phyloP scores from a whole-genome alignment of 139 green algal species.

The Mychonastes homosphaera region DNA sequence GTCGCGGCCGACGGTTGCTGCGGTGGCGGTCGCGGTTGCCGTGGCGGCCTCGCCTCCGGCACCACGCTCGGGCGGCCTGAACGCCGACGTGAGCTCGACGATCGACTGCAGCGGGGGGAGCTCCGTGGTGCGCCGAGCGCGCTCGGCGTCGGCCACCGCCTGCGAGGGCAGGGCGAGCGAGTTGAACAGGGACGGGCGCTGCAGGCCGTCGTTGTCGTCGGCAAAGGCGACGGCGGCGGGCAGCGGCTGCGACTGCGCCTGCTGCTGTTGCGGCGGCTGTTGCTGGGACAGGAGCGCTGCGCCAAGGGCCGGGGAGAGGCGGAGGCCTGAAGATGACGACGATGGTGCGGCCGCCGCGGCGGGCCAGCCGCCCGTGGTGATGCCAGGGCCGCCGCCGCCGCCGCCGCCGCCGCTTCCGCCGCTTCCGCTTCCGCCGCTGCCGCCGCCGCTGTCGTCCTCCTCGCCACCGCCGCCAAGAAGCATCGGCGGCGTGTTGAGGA shows the following conservation, averaged over 20 bases:
- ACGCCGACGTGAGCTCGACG: slow-evolving; percentile 49
- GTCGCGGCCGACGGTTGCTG: slow-evolving; percentile 10
- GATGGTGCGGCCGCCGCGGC: too few species aligned
- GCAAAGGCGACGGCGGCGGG: not conserved
- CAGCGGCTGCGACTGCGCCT: not conserved
- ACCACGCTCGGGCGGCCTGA: slow-evolving; percentile 27
- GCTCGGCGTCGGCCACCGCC: slow-evolving; percentile 22
- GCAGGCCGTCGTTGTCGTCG: not conserved
- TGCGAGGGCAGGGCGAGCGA: slow-evolving; percentile 12
- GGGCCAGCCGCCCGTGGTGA: too few species aligned
- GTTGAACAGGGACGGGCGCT: not conserved
- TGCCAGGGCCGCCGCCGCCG: too few species aligned
- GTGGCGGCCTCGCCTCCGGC: not conserved
- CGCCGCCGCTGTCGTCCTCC: too few species aligned
- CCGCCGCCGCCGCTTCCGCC: too few species aligned
- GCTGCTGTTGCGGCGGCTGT: slow-evolving; percentile 3
- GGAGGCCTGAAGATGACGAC: too few species aligned
- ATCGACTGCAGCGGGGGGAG: slow-evolving; percentile 55
- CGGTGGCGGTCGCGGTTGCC: not conserved
- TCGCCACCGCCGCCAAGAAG: too few species aligned
- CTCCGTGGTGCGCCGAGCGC: slow-evolving; percentile 12
- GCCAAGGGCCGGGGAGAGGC: not conserved
- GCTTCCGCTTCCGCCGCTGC: too few species aligned
- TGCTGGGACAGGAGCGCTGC: not conserved
- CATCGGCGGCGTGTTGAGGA: too few species aligned